These are phyloP conservation scores for Calonectria hongkongensis DNA, from an alignment of 2,329 filamentous ascomycete genomes.

Conservation along the genomic window DNA sequence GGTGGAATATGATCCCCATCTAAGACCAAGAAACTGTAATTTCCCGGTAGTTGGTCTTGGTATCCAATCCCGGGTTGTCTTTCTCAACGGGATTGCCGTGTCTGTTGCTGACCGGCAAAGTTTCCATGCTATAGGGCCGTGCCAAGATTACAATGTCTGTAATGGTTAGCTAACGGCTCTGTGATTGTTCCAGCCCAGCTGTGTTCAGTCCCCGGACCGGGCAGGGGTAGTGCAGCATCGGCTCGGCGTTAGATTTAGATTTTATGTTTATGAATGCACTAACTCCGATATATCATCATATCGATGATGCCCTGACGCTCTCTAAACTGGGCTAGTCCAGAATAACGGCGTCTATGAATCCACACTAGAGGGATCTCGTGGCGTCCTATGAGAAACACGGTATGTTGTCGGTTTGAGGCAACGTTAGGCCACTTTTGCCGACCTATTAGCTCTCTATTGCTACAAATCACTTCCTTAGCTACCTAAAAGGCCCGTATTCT, in stretches of 20 bases:
- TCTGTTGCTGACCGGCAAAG: not conserved
- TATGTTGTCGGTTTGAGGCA: not conserved
- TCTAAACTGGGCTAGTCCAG: no score
- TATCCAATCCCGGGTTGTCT: not conserved
- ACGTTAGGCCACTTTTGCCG: not conserved
- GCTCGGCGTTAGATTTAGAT: slow-evolving; percentile 5
- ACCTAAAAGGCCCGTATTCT: not conserved
- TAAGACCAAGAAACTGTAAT: not conserved
- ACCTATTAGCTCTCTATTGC: not conserved
- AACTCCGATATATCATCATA: not conserved
- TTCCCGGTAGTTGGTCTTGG: not conserved
- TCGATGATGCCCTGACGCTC: no score
- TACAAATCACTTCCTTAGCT: not conserved
- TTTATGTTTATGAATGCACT: no score
- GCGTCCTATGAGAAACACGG: not conserved
- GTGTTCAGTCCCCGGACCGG: not conserved
- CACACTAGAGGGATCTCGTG: not conserved
- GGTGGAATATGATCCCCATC: not conserved
- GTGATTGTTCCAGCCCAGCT: slow-evolving; percentile 16
- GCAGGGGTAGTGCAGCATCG: not conserved
- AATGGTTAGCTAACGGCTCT: slow-evolving; percentile 6
- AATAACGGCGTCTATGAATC: not conserved
- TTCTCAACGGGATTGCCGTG: not conserved
- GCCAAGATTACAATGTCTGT: not conserved
- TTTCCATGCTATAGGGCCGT: slow-evolving; percentile 7